These are phyloP conservation scores for Tetracladium maxilliforme DNA, from an alignment of 2,329 filamentous ascomycete genomes.

Conservation along the genomic window DNA sequence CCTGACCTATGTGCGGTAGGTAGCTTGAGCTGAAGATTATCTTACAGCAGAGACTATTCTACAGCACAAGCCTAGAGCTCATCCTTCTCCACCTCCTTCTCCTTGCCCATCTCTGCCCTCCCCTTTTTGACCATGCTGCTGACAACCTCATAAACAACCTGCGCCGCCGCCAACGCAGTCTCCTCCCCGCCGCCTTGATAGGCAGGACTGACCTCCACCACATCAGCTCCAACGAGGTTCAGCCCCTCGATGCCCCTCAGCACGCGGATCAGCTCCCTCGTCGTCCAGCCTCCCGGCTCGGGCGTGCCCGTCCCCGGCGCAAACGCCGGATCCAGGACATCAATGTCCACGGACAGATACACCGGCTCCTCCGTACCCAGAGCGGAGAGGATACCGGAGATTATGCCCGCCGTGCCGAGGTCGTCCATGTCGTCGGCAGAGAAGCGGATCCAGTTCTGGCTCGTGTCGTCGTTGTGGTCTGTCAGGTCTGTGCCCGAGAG, in stretches of 20 bases:
- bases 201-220: constrained; percentile 77
- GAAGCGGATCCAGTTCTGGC: constrained; percentile 69
- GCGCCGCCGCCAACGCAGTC: constrained; percentile 69
- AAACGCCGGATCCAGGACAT: constrained; percentile 58
- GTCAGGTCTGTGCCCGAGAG: constrained; percentile 49
- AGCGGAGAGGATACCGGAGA: constrained; percentile 52
- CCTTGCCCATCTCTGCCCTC: constrained; percentile 18
- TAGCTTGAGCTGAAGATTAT: too few species aligned
- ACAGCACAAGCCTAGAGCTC: too few species aligned
- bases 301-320: constrained; percentile 76
- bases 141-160: constrained; percentile 76
- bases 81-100: background rate
- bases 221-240: constrained; percentile 78
- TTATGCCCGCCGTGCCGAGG: constrained; percentile 55
- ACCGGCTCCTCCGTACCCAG: constrained; percentile 66
- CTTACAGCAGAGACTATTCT: too few species aligned
- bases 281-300: constrained; percentile 85
- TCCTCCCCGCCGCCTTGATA: constrained; percentile 72
- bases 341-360: constrained; percentile 70
- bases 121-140: constrained; percentile 56
- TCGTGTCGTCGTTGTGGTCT: constrained; percentile 57
- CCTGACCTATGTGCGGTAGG: too few species aligned
- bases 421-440: constrained; percentile 82
- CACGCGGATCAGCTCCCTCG: constrained; percentile 72
- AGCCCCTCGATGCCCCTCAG: constrained; percentile 67